Conservation (phyloP, 345 rosid species). For the Hibiscus trionum region DNA sequence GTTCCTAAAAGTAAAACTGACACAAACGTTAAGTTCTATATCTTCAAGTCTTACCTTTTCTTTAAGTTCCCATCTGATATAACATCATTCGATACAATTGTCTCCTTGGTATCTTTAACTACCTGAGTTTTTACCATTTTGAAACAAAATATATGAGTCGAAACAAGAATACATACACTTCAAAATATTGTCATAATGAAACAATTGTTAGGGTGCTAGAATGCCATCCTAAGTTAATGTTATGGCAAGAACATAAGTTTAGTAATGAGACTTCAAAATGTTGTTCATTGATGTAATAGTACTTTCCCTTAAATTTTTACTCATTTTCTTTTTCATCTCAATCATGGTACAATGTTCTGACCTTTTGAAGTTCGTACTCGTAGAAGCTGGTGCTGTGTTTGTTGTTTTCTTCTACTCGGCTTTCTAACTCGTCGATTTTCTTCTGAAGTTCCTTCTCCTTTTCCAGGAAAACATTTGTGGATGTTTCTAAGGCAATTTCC, state of each 20-base stretch:
- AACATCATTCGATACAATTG: slow-evolving; percentile 2
- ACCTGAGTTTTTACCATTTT: slow-evolving; percentile 20
- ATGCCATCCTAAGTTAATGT: neutral
- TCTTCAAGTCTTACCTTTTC: slow-evolving; percentile 34
- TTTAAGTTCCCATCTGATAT: slow-evolving; percentile 17
- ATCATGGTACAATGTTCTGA: slow-evolving; percentile 8
- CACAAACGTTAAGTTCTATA: neutral
- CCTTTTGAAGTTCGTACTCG: slow-evolving; percentile 27
- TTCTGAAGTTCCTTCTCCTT: slow-evolving; percentile 50
- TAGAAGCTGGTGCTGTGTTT: slow-evolving; percentile 19
- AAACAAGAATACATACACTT: neutral
- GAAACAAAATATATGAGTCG: neutral
- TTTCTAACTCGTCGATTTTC: slow-evolving; percentile 50
- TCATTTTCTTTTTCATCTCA: neutral
- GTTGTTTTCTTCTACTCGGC: slow-evolving; percentile 40
- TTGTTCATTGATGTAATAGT: neutral
- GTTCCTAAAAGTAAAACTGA: neutral
- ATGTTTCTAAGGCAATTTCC: slow-evolving; percentile 53
- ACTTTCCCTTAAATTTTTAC: neutral
- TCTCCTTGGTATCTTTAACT: slow-evolving; percentile 10
- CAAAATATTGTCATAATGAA: neutral
- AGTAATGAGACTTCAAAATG: neutral
- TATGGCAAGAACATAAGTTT: neutral
- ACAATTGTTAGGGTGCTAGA: neutral
- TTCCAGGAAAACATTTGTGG: slow-evolving; percentile 40